These are phyloP conservation scores for Omphalotus olearius DNA, from an alignment of 1,284 basidiomycete species.

Conservation along the genomic window DNA sequence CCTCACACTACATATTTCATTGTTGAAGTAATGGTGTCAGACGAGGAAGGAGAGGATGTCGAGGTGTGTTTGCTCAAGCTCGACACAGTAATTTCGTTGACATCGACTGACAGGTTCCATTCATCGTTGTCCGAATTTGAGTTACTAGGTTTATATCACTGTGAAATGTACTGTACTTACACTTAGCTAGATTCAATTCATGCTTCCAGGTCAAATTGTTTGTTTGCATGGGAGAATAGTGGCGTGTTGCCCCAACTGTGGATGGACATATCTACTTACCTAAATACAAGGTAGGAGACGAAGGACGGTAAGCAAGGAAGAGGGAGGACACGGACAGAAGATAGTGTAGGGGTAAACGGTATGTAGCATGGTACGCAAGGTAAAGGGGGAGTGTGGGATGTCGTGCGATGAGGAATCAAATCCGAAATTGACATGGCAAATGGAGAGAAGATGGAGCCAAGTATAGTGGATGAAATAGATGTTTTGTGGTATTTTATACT, in stretches of 20 bases:
- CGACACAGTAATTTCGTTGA: neutral
- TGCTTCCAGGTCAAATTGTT: neutral
- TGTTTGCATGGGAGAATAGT: constrained; percentile 13
- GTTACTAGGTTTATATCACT: constrained; percentile 7
- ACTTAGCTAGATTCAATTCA: neutral
- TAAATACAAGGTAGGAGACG: constrained; percentile 20
- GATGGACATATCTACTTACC: constrained; percentile 37
- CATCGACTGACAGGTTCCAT: constrained; percentile 49
- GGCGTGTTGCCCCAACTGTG: constrained; percentile 25
- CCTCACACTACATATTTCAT: constrained; percentile 79
- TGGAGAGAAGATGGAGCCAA: neutral
- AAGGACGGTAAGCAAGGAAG: constrained; percentile 10
- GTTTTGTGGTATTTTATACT: constrained; percentile 9
- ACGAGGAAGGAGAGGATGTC: constrained; percentile 87
- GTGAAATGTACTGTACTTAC: constrained; percentile 12
- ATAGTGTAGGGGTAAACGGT: neutral
- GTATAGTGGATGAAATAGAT: constrained; percentile 10
- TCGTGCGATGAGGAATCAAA: neutral
- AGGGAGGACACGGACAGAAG: constrained; percentile 16
- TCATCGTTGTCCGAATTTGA: constrained; percentile 58
- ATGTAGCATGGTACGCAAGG: constrained; percentile 4
- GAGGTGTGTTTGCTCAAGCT: constrained; percentile 45
- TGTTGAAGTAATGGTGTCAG: constrained; percentile 92
- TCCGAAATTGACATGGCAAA: neutral
- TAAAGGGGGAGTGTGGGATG: constrained; percentile 1